A percentile compares a stretch with the other conserved stretches of the same genome.
These are phyloP conservation scores for Mycena amicta DNA, from an alignment of 768 basidiomycete species.

Conservation along the genomic window DNA sequence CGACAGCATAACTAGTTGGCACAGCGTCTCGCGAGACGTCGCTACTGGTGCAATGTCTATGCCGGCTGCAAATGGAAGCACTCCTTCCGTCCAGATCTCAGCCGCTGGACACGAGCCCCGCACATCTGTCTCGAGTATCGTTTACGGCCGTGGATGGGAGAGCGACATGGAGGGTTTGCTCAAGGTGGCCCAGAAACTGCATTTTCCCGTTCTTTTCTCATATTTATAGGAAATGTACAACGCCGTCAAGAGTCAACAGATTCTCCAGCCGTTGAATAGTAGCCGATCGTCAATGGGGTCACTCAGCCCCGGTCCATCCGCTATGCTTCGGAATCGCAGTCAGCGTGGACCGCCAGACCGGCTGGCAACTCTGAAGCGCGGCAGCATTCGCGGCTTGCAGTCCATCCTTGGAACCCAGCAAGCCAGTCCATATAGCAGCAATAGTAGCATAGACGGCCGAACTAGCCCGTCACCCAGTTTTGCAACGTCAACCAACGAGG, in stretches of 20 bases:
- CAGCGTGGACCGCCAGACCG: slow-evolving; percentile 72
- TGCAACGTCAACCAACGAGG: slow-evolving; percentile 86
- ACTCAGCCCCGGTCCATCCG: slow-evolving; percentile 52
- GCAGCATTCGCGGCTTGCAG: slow-evolving; percentile 87
- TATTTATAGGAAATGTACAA: slow-evolving; percentile 84
- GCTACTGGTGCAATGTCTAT: slow-evolving; percentile 34
- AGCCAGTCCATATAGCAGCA: slow-evolving; percentile 84
- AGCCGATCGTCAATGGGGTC: slow-evolving; percentile 59
- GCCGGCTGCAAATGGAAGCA: slow-evolving; percentile 56
- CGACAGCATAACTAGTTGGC: slow-evolving; percentile 85
- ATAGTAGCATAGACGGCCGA: slow-evolving; percentile 82
- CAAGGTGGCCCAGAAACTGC: slow-evolving; percentile 54
- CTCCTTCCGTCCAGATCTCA: slow-evolving; percentile 63
- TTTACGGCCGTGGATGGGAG: slow-evolving; percentile 79
- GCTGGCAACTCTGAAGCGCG: slow-evolving; percentile 79
- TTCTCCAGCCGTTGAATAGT: slow-evolving; percentile 75
- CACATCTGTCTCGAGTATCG: slow-evolving; percentile 30
- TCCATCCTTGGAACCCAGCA: slow-evolving; percentile 69
- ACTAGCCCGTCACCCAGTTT: slow-evolving; percentile 95
- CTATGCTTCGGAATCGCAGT: slow-evolving; percentile 68
- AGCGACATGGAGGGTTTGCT: slow-evolving; percentile 82
- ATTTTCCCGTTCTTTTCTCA: slow-evolving; percentile 3
- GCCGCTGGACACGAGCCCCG: slow-evolving; percentile 39
- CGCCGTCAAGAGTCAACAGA: slow-evolving; percentile 88
- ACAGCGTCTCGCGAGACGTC: slow-evolving; percentile 69